Evolutionary conservation across 2,329 filamentous ascomycete species (phyloP).

Genomic region (Epichloe elymi): DNA sequence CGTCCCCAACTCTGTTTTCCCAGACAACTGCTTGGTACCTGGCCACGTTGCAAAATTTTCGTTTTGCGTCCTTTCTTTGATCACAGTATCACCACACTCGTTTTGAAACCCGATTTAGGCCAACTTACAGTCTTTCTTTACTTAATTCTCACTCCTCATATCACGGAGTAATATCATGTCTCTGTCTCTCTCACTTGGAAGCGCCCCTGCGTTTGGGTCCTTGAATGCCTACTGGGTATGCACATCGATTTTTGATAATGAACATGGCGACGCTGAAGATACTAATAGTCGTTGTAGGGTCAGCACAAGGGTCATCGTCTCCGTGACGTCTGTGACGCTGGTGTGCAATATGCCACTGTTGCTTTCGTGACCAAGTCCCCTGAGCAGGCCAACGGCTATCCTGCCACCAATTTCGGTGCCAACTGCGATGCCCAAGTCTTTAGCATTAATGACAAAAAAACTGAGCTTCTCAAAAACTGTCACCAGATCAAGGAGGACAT

Average conservation of each 20-base stretch:
- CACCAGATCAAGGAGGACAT: constrained; percentile 24
- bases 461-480: constrained; percentile 24
- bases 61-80: constrained; percentile 29
- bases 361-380: constrained; percentile 26
- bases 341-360: constrained; percentile 24
- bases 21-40: constrained; percentile 18
- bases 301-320: constrained; percentile 22
- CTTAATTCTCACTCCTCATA: too few species aligned
- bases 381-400: constrained; percentile 22
- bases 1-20: background rate
- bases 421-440: constrained; percentile 22
- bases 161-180: constrained; percentile 10
- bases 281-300: constrained; percentile 15
- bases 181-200: constrained; percentile 7
- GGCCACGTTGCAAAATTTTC: constrained; percentile 20
- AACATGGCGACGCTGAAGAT: background rate
- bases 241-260: background rate
- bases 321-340: constrained; percentile 22
- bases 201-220: constrained; percentile 3
- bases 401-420: constrained; percentile 26
- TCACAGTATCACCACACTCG: constrained; percentile 18
- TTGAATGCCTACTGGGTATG: constrained; percentile 2
- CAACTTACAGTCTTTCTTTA: constrained; percentile 16
- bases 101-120: constrained; percentile 18
- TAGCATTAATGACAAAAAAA: too few species aligned